Base-by-base conservation (phyloP, 345 rosid genomes). In the Gynandropsis gynandra region DNA sequence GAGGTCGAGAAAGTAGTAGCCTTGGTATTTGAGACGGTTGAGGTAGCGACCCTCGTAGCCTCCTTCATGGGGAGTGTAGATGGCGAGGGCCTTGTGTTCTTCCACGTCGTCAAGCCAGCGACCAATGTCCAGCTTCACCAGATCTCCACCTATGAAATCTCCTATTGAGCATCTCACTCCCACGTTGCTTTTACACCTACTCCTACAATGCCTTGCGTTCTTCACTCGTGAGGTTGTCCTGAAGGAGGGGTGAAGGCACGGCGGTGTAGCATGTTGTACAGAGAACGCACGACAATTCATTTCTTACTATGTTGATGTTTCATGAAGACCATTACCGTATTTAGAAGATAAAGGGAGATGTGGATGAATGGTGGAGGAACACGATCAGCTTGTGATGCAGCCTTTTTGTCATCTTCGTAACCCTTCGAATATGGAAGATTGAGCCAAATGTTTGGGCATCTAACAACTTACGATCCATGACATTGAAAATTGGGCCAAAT, bases 31-130 rank as follows among this genome's bases (percentile, higher is more conserved):
- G 17, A 90, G 92, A 38, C 89, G 81, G 31, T 39, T 82, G 6
- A 84, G 75, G 71, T 90, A 87, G 1, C 96, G 81, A 13, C 98
- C 98, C 74, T 90, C 95, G 29, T 81, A 83, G 10, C 98, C 98
- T 11, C 98, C 98, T 36, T 90, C 96, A 32, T 90, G 98, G 1
- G 96, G 98, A 4, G 87, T 58, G 67, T 90, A 90, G 36, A 84
- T 82, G 33, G 96, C 96, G 0, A 90, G 61, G 4, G 96, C 85
- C 70, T 84, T 82, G 67, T 84, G 96, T 61, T 87, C 74, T 69
- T 90, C 98, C 31, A 84, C 87, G 5, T 90, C 96, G 0, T 81
- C 75, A 27, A 90, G 73, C 96, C 98, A 90, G 4, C 61, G 75
- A 0, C 89, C 89, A 0, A 84, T 51, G 65, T 90, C 98, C 0